These are phyloP conservation scores for Phialophora chinensis DNA, from an alignment of 2,329 filamentous ascomycete species.

Conservation along the genomic window DNA sequence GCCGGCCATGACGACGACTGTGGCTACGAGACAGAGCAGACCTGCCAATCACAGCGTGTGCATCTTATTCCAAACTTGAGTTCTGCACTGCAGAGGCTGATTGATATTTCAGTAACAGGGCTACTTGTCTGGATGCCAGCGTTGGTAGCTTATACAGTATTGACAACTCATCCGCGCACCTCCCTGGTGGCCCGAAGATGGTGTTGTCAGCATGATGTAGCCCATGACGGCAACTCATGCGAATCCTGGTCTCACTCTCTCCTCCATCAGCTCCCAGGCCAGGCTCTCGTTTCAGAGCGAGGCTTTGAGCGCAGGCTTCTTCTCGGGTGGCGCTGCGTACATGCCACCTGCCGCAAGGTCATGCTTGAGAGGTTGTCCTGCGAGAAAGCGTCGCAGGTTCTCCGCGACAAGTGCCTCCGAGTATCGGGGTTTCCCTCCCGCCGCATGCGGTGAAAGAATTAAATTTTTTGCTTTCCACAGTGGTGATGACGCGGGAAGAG, in stretches of 20 bases:
- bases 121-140: neutral
- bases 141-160: neutral
- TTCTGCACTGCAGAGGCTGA: neutral
- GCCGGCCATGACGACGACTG: no score
- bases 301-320: conserved; percentile 18
- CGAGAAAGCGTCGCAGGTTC: conserved; percentile 65
- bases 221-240: neutral
- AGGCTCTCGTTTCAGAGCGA: conserved; percentile 7
- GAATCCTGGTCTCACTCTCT: neutral
- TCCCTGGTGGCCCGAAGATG: neutral
- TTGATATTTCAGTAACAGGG: neutral
- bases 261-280: neutral
- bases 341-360: conserved; percentile 24
- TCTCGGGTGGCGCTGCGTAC: conserved; percentile 4
- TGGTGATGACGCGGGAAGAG: conserved; percentile 65
- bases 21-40: no score
- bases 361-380: conserved; percentile 65
- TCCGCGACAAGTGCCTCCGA: conserved; percentile 65
- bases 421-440: conserved; percentile 60
- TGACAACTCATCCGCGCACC: neutral
- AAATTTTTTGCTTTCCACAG: conserved; percentile 46
- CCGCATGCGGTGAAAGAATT: conserved; percentile 33
- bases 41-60: no score
- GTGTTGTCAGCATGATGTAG: neutral
- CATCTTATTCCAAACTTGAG: neutral